These are phyloP conservation scores for Psidium friedrichsthalianum DNA, from an alignment of 345 rosid genomes.

Conservation along the genomic window DNA sequence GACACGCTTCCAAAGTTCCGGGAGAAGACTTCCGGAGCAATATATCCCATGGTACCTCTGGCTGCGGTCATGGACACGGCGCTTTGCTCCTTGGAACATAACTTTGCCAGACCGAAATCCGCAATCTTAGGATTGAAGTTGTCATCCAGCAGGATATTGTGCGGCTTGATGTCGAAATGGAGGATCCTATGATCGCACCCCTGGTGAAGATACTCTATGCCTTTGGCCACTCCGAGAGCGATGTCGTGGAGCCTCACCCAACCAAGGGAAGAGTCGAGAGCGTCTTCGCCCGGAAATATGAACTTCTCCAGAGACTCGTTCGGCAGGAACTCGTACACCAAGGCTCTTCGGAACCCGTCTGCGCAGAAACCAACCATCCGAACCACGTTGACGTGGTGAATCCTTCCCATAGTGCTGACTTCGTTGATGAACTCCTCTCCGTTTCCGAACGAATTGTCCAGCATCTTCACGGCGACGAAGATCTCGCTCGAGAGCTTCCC, in stretches of 20 bases:
- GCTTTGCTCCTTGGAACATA: background rate
- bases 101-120: constrained; percentile 20
- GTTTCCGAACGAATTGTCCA: background rate
- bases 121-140: constrained; percentile 8
- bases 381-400: constrained; percentile 18
- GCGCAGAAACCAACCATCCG: constrained; percentile 12
- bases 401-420: constrained; percentile 12
- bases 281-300: background rate
- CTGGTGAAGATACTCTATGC: constrained; percentile 14
- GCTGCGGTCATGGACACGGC: constrained; percentile 1
- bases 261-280: background rate
- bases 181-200: constrained; percentile 17
- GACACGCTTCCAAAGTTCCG: background rate
- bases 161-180: constrained; percentile 21
- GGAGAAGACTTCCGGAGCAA: constrained; percentile 2
- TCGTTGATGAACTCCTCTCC: constrained; percentile 19
- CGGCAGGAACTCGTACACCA: constrained; percentile 12
- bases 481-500: constrained; percentile 9
- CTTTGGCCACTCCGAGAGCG: constrained; percentile 13
- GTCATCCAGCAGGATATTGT: constrained; percentile 4
- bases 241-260: constrained; percentile 8
- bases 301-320: constrained; percentile 22
- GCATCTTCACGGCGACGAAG: constrained; percentile 14
- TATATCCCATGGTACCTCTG: constrained; percentile 16
- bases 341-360: constrained; percentile 2